Evolutionary conservation across 2,329 filamentous ascomycete genomes (phyloP), one percentile per base, ranked within the genome.

Genomic region (Monosporascus sp.): DNA sequence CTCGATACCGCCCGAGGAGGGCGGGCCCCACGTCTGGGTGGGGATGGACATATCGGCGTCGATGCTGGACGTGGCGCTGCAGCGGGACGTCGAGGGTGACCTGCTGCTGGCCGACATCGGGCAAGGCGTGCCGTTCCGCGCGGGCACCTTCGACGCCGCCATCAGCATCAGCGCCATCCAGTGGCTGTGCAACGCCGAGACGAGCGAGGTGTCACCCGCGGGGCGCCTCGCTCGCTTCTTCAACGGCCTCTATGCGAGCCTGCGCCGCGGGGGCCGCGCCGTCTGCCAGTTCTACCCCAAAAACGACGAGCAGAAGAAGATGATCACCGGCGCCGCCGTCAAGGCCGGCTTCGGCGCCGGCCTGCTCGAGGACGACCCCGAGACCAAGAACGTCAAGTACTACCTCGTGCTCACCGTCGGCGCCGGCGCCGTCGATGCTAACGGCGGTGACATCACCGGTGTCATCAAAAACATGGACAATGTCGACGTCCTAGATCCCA

Each of bases 251-350:
- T 99, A 97, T 72, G 88, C 91, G 0, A 86, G 85, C 55, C 74
- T 99, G 58, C 84, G 86, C 58, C 79, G 94, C 20, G 94, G 94
- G 6, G 94, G 91, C 1, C 81, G 91, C 38, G 94, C 94, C 0
- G 93, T 97, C 16, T 96, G 92, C 68, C 94, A 99, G 67, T 99
- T 99, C 71, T 99, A 99, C 70, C 94, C 94, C 3, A 96, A 96
- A 74, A 97, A 99, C 69, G 88, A 95, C 62, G 79, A 83, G 58
- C 94, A 99, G 74, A 84, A 92, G 66, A 85, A 82, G 65, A 96
- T 99, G 92, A 96, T 99, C 61, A 90, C 87, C 50, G 81, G 83
- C 55, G 94, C 94, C 0, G 94, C 94, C 0, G 88, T 97, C 56
- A 91, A 89, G 67, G 94, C 94, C 1, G 94, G 94, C 0, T 99